phyloP scores from a whole-genome alignment of 352 stramenopile species.

The Phytopythium cucurbitacearum region DNA sequence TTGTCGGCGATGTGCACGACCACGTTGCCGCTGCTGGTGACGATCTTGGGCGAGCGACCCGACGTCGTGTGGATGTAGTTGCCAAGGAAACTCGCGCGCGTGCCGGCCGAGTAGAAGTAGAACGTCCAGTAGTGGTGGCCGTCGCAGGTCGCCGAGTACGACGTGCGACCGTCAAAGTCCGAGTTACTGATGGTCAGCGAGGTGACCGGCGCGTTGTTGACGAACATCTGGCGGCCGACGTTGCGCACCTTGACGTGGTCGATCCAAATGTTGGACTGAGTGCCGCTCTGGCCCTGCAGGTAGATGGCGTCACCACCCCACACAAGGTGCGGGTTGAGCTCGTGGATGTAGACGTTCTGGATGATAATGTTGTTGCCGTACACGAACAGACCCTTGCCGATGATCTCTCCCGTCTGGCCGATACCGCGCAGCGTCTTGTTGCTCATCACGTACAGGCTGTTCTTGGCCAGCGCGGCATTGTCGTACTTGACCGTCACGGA shows the following conservation, averaged over 20 bases:
- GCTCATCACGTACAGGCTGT: slow-evolving; percentile 27
- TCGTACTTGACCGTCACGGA: slow-evolving; percentile 24
- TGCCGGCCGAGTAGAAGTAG: slow-evolving; percentile 16
- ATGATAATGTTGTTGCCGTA: slow-evolving; percentile 24
- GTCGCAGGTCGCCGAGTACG: slow-evolving; percentile 36
- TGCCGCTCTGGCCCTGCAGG: slow-evolving; percentile 14
- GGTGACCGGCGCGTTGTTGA: slow-evolving; percentile 23
- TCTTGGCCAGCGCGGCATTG: slow-evolving; percentile 15
- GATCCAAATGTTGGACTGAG: slow-evolving; percentile 27
- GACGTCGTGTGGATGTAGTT: slow-evolving; percentile 38
- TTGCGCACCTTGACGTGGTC: slow-evolving; percentile 39
- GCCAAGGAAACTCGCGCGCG: slow-evolving; percentile 21
- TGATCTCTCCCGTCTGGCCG: slow-evolving; percentile 26
- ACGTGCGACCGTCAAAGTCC: slow-evolving; percentile 37
- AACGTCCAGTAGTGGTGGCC: slow-evolving; percentile 43
- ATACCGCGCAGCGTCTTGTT: slow-evolving; percentile 37
- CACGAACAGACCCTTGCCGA: slow-evolving; percentile 32
- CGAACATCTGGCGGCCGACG: slow-evolving; percentile 38
- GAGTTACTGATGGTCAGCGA: slow-evolving; percentile 47
- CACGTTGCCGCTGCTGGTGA: slow-evolving; percentile 13
- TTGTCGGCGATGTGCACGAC: slow-evolving; percentile 34
- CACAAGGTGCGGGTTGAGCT: slow-evolving; percentile 38
- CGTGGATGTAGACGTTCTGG: slow-evolving; percentile 28
- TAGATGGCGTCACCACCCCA: slow-evolving; percentile 23
- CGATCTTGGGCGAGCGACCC: slow-evolving; percentile 24